phyloP scores from a whole-genome alignment of 768 basidiomycete genomes.

The Lentinus tigrinus region DNA sequence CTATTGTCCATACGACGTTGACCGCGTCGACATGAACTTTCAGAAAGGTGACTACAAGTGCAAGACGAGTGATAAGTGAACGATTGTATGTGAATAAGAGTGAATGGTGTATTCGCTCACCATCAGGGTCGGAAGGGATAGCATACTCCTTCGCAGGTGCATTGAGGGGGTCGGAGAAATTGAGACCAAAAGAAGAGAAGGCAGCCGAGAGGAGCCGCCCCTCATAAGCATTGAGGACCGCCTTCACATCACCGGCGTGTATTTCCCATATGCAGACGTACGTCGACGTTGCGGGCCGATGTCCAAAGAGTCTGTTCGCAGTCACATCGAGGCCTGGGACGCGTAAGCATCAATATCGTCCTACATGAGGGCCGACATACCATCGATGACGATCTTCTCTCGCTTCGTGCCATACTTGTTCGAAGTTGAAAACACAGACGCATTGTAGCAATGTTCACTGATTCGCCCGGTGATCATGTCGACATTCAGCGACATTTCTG shows the following conservation, averaged over 20 bases:
- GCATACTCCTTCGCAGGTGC: slow-evolving; percentile 72
- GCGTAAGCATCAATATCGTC: not conserved
- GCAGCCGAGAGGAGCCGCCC: slow-evolving; percentile 50
- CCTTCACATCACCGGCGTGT: slow-evolving; percentile 61
- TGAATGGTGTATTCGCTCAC: slow-evolving; percentile 40
- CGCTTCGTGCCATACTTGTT: slow-evolving; percentile 8
- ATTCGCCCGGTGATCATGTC: slow-evolving; percentile 57
- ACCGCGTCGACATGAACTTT: slow-evolving; percentile 59
- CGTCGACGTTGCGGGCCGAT: slow-evolving; percentile 76
- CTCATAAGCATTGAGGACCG: slow-evolving; percentile 54
- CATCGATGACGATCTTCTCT: slow-evolving; percentile 50
- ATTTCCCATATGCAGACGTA: slow-evolving; percentile 97
- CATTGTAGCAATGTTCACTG: slow-evolving; percentile 45
- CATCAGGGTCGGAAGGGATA: slow-evolving; percentile 70
- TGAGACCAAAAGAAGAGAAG: slow-evolving; percentile 57
- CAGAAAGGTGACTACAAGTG: slow-evolving; percentile 73
- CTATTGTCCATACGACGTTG: slow-evolving; percentile 56
- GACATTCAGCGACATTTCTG: slow-evolving; percentile 80
- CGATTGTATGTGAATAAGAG: not conserved
- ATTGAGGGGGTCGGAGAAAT: slow-evolving; percentile 76
- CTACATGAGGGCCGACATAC: slow-evolving; percentile 22
- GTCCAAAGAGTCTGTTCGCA: slow-evolving; percentile 87
- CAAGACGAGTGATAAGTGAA: not conserved
- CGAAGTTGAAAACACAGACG: slow-evolving; percentile 31
- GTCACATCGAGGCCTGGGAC: slow-evolving; percentile 69